Conservation (phyloP, 2,329 filamentous ascomycete genomes). For the Stagonosporopsis cucurbitacearum region DNA sequence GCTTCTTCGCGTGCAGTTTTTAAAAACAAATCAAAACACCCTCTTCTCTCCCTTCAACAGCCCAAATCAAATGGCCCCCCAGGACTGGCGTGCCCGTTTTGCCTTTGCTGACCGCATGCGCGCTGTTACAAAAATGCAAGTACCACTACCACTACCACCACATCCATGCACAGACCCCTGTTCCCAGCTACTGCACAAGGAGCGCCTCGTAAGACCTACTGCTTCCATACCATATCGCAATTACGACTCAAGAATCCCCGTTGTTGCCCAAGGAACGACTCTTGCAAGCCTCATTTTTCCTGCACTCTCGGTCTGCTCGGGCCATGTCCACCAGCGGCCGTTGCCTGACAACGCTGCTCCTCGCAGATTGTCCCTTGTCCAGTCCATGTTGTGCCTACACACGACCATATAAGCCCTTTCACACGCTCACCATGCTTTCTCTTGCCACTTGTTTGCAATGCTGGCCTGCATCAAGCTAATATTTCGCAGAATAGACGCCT, state of each 20-base stretch:
- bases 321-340: constrained; percentile 3
- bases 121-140: constrained; percentile 58
- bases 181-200: constrained; percentile 14
- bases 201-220: constrained; percentile 27
- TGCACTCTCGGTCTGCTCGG: constrained; percentile 7
- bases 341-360: constrained; percentile 9
- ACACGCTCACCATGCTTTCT: neutral
- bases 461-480: constrained; percentile 21
- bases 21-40: constrained; percentile 14
- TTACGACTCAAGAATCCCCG: constrained; percentile 6
- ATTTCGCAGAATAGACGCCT: constrained; percentile 43
- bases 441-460: constrained; percentile 15
- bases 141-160: constrained; percentile 46
- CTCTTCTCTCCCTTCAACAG: constrained; percentile 3
- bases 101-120: constrained; percentile 55
- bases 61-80: constrained; percentile 34
- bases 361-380: constrained; percentile 8
- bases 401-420: constrained; percentile 12
- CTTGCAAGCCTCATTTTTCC: constrained; percentile 7
- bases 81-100: constrained; percentile 51
- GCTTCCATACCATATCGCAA: constrained; percentile 11
- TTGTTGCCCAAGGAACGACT: constrained; percentile 15
- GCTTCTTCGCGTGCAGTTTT: constrained; percentile 8
- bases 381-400: constrained; percentile 6
- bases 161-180: constrained; percentile 15